A percentile compares a stretch with the other conserved stretches of the same genome.
Evolutionary conservation across 2,329 filamentous ascomycete genomes (phyloP).

Genomic region (Penicillium hesseltinei): DNA sequence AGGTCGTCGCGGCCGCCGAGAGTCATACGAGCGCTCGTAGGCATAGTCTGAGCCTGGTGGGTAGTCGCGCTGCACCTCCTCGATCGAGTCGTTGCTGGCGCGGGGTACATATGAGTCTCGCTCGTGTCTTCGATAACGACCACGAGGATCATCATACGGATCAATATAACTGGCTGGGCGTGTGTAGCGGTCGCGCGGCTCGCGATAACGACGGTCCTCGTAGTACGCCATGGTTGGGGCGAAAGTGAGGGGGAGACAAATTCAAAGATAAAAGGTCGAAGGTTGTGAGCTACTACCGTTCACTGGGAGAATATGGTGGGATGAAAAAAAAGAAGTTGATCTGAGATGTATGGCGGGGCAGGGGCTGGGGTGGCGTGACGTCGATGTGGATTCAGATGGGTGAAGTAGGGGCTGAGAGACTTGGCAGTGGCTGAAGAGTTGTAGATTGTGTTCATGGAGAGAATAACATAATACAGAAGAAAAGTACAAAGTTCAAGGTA

Average conservation of each 20-base stretch:
- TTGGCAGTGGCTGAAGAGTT: slow-evolving; percentile 11
- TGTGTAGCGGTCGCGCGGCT: slow-evolving; percentile 32
- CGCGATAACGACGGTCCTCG: slow-evolving; percentile 31
- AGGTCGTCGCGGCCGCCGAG: slow-evolving; percentile 20
- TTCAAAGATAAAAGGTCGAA: slow-evolving; percentile 7
- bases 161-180: slow-evolving; percentile 30
- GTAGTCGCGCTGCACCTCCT: slow-evolving; percentile 82
- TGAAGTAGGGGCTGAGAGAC: slow-evolving; percentile 5
- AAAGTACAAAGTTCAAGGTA: neutral
- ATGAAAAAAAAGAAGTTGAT: slow-evolving; percentile 10
- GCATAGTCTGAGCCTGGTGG: slow-evolving; percentile 62
- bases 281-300: slow-evolving; percentile 17
- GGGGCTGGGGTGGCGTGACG: slow-evolving; percentile 27
- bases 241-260: slow-evolving; percentile 1
- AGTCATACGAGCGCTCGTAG: slow-evolving; percentile 28
- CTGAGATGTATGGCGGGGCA: slow-evolving; percentile 16
- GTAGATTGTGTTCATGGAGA: neutral
- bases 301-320: slow-evolving; percentile 13
- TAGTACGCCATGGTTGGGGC: slow-evolving; percentile 37
- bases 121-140: slow-evolving; percentile 16
- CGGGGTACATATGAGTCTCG: slow-evolving; percentile 44
- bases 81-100: slow-evolving; percentile 71
- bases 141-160: slow-evolving; percentile 29
- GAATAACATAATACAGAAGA: neutral
- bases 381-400: slow-evolving; percentile 21